These are phyloP conservation scores for Trichoderma parareesei DNA, from an alignment of 495 filamentous ascomycete genomes.

Conservation along the genomic window DNA sequence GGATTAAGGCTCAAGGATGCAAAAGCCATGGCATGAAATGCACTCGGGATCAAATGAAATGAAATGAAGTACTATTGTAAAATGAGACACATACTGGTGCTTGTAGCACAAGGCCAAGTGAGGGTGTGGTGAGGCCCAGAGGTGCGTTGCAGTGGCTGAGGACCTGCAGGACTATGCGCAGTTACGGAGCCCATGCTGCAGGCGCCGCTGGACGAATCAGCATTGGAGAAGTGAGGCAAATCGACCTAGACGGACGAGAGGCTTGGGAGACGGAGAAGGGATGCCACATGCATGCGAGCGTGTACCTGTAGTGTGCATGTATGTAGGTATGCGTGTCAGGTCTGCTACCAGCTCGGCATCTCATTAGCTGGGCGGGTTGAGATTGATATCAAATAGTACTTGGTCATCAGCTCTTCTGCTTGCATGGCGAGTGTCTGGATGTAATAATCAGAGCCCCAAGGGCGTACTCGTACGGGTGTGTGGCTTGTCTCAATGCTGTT, in stretches of 20 bases:
- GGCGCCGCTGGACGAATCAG: background rate
- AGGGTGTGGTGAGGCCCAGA: background rate
- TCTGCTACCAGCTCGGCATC: too few relatives aligned
- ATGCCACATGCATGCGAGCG: background rate
- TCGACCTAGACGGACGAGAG: background rate
- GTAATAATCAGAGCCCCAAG: too few relatives aligned
- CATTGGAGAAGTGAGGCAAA: background rate
- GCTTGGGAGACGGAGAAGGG: background rate
- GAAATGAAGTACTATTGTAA: background rate
- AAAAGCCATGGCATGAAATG: background rate
- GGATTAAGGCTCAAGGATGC: too few relatives aligned
- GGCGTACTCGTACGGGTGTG: background rate
- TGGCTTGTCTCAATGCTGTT: background rate
- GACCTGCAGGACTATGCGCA: conserved; percentile 6
- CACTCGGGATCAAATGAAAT: background rate
- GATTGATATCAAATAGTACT: too few relatives aligned
- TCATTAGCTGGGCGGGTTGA: too few relatives aligned
- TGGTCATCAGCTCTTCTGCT: too few relatives aligned
- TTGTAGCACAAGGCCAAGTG: too few relatives aligned
- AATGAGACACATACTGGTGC: too few relatives aligned
- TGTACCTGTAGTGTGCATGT: background rate
- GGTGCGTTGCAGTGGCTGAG: background rate
- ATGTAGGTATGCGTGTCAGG: background rate
- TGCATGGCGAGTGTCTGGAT: too few relatives aligned
- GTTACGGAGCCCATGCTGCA: background rate